A percentile compares a stretch with the other conserved stretches of the same genome.
These are phyloP conservation scores for Aureobasidium sp. DNA, from an alignment of 2,329 filamentous ascomycete genomes.

Conservation along the genomic window DNA sequence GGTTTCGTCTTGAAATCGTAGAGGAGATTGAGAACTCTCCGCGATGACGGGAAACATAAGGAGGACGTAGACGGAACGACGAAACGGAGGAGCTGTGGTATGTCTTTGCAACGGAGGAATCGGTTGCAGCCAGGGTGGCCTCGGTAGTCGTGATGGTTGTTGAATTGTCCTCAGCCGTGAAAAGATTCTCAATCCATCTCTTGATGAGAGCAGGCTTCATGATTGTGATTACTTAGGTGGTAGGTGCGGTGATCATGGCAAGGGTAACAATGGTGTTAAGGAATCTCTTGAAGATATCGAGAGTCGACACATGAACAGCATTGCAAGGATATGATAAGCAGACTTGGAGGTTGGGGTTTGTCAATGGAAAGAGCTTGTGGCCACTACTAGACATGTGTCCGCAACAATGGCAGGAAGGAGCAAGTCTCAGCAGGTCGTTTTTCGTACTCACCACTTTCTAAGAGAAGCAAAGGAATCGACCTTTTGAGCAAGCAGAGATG, in stretches of 20 bases:
- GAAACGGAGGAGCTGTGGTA: neutral
- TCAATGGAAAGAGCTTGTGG: neutral
- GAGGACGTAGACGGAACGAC: neutral
- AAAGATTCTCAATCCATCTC: neutral
- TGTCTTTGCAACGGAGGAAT: neutral
- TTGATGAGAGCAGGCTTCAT: neutral
- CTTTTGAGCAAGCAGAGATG: neutral
- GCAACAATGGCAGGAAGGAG: neutral
- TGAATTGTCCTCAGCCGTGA: neutral
- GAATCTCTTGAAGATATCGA: neutral
- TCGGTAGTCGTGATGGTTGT: neutral
- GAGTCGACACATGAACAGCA: neutral
- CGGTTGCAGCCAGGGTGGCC: neutral
- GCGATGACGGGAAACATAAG: neutral
- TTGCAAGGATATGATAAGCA: neutral
- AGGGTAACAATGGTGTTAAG: no score
- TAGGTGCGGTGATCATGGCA: neutral
- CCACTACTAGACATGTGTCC: neutral
- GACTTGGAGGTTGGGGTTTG: neutral
- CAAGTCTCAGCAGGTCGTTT: neutral
- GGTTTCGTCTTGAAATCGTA: neutral
- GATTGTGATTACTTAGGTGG: neutral
- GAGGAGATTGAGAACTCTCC: no score
- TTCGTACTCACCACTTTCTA: neutral
- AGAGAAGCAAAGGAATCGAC: neutral